Evolutionary conservation across 2,329 filamentous ascomycete species (phyloP).

Genomic region (Colletotrichum caudatum): DNA sequence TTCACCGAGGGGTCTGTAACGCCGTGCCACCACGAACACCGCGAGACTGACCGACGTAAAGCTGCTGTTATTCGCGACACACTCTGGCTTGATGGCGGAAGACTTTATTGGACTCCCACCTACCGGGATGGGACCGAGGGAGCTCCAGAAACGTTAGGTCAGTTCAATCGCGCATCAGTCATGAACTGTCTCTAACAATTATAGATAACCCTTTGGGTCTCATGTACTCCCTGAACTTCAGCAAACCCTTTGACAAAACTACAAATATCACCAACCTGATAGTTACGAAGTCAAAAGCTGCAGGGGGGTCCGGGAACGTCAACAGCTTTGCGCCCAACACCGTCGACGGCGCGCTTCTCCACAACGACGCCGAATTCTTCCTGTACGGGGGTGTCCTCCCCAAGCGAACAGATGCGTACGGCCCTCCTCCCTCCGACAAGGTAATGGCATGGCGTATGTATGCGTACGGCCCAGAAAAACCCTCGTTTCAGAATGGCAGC

Average conservation of each 20-base stretch:
- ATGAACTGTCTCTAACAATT: slow-evolving; percentile 33
- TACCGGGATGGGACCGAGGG: slow-evolving; percentile 56
- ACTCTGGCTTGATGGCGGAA: slow-evolving; percentile 74
- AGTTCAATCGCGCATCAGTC: slow-evolving; percentile 42
- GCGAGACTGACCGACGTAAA: slow-evolving; percentile 45
- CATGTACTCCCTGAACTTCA: slow-evolving; percentile 71
- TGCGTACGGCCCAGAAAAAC: slow-evolving; percentile 61
- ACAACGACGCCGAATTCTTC: slow-evolving; percentile 72
- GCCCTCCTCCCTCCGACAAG: slow-evolving; percentile 55
- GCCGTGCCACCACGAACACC: not conserved
- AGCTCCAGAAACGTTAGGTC: slow-evolving; percentile 56
- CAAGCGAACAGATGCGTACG: slow-evolving; percentile 50
- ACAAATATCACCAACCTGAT: slow-evolving; percentile 68
- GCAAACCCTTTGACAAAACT: slow-evolving; percentile 63
- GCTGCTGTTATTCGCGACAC: slow-evolving; percentile 71
- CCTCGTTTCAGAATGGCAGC: slow-evolving; percentile 31
- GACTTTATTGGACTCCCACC: slow-evolving; percentile 64
- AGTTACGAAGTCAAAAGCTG: slow-evolving; percentile 59
- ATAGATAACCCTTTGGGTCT: slow-evolving; percentile 65
- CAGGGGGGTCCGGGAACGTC: slow-evolving; percentile 59
- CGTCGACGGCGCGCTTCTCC: slow-evolving; percentile 72
- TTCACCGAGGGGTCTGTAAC: slow-evolving; percentile 55
- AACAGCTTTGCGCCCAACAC: slow-evolving; percentile 69
- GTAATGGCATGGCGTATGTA: slow-evolving; percentile 66
- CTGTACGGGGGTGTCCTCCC: slow-evolving; percentile 70